Percentiles rank a stretch among this genome's conserved stretches.
phyloP scores from a whole-genome alignment of 208 protist species.

The Trypanosoma theileri region DNA sequence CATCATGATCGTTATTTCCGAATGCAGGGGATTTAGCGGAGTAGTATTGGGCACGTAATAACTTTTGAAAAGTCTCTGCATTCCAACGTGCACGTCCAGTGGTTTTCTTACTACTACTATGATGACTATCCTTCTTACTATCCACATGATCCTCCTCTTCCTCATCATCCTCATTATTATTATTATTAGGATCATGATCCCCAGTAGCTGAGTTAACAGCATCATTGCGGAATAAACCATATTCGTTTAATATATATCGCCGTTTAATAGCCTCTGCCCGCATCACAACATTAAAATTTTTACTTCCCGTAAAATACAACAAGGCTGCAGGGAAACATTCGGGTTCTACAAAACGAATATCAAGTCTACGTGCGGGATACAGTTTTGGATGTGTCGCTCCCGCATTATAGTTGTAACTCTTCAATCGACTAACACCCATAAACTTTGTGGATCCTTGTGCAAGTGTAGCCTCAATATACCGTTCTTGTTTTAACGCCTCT shows the following conservation, averaged over 20 bases:
- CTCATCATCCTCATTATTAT: neutral
- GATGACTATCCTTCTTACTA: neutral
- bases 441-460: constrained; percentile 85
- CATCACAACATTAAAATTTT: constrained; percentile 93
- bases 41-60: constrained; percentile 65
- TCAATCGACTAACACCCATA: constrained; percentile 87
- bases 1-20: constrained; percentile 16
- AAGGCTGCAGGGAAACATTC: constrained; percentile 80
- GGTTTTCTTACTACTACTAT: constrained; percentile 18
- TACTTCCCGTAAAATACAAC: constrained; percentile 94
- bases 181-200: neutral
- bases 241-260: constrained; percentile 84
- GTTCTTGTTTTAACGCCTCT: constrained; percentile 52
- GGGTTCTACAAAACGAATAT: constrained; percentile 86
- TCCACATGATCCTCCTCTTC: neutral
- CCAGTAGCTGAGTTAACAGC: neutral
- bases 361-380: constrained; percentile 73
- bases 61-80: constrained; percentile 63
- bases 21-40: constrained; percentile 27
- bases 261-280: constrained; percentile 82
- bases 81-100: constrained; percentile 26
- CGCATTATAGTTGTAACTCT: constrained; percentile 33
- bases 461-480: constrained; percentile 81
- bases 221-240: constrained; percentile 73
- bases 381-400: constrained; percentile 22